A percentile compares a stretch with the other conserved stretches of the same genome.
Evolutionary conservation across 2,329 filamentous ascomycete genomes (phyloP).

Genomic region (Aspergillus floridensis): DNA sequence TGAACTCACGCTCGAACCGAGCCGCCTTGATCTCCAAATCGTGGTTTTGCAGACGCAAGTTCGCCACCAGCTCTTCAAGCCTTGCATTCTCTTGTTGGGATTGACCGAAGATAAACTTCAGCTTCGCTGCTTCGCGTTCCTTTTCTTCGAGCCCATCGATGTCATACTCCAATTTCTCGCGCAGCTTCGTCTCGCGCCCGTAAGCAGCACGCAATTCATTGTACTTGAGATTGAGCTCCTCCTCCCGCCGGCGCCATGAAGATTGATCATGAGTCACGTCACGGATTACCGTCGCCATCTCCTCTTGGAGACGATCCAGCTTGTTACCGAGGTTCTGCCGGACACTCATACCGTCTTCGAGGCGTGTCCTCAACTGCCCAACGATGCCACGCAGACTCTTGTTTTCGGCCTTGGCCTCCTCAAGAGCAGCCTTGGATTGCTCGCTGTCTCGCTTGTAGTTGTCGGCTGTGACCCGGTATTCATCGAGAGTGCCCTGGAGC

Average conservation of each 20-base stretch:
- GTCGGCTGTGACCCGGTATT: slow-evolving; percentile 60
- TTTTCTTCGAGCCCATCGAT: slow-evolving; percentile 62
- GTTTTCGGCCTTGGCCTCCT: slow-evolving; percentile 59
- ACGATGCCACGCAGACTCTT: slow-evolving; percentile 73
- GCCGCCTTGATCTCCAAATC: slow-evolving; percentile 67
- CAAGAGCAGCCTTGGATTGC: slow-evolving; percentile 46
- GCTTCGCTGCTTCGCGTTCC: slow-evolving; percentile 73
- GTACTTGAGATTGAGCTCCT: slow-evolving; percentile 54
- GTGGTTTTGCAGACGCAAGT: slow-evolving; percentile 57
- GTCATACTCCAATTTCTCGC: slow-evolving; percentile 60
- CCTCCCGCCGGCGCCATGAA: slow-evolving; percentile 67
- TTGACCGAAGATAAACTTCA: slow-evolving; percentile 74
- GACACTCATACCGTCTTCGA: slow-evolving; percentile 81
- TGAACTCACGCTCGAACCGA: slow-evolving; percentile 75
- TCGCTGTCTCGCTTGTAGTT: slow-evolving; percentile 61
- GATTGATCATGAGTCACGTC: slow-evolving; percentile 82
- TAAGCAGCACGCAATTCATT: slow-evolving; percentile 56
- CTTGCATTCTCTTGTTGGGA: slow-evolving; percentile 59
- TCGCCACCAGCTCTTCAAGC: slow-evolving; percentile 57
- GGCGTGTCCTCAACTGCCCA: slow-evolving; percentile 69
- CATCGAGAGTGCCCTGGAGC: slow-evolving; percentile 60
- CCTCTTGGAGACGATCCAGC: slow-evolving; percentile 79
- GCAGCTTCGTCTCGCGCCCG: slow-evolving; percentile 67
- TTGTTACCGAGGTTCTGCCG: slow-evolving; percentile 81
- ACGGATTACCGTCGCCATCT: slow-evolving; percentile 75